These are phyloP conservation scores for Bothriochloa decipiens DNA, from an alignment of 176 grass and related monocot species.

Conservation along the genomic window DNA sequence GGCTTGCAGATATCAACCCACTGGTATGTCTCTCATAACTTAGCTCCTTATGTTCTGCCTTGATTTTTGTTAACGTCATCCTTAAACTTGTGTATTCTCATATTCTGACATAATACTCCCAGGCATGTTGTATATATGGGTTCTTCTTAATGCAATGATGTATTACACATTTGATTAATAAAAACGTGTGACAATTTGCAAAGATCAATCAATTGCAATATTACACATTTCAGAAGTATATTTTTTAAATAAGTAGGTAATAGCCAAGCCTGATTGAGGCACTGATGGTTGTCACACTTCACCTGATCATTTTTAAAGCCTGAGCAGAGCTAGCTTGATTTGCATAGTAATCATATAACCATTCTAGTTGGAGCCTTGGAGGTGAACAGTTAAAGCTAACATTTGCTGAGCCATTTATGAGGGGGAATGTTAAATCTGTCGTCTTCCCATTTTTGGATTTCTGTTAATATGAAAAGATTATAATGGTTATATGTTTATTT, in stretches of 20 bases:
- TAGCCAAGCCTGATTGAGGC: constrained; percentile 30
- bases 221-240: constrained; percentile 34
- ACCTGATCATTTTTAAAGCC: constrained; percentile 24
- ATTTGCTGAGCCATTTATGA: constrained; percentile 15
- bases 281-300: neutral
- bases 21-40: constrained; percentile 45
- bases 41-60: neutral
- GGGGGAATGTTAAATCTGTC: constrained; percentile 18
- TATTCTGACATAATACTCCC: neutral
- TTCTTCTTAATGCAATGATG: neutral
- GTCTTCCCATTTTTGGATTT: constrained; percentile 7
- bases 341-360: constrained; percentile 16
- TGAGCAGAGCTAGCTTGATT: neutral
- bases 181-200: neutral
- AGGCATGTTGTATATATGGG: neutral
- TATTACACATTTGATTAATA: neutral
- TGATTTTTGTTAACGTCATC: neutral
- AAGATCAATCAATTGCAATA: constrained; percentile 1
- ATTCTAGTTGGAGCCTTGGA: constrained; percentile 16
- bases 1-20: constrained; percentile 62
- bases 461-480: constrained; percentile 35
- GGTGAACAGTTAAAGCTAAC: constrained; percentile 18
- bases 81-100: neutral
- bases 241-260: neutral
- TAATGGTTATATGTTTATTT: constrained; percentile 34